A percentile compares a stretch with the other conserved stretches of the same genome.
These are phyloP conservation scores for Neopestalotiopsis rosae DNA, from an alignment of 2,329 filamentous ascomycete species.

Conservation along the genomic window DNA sequence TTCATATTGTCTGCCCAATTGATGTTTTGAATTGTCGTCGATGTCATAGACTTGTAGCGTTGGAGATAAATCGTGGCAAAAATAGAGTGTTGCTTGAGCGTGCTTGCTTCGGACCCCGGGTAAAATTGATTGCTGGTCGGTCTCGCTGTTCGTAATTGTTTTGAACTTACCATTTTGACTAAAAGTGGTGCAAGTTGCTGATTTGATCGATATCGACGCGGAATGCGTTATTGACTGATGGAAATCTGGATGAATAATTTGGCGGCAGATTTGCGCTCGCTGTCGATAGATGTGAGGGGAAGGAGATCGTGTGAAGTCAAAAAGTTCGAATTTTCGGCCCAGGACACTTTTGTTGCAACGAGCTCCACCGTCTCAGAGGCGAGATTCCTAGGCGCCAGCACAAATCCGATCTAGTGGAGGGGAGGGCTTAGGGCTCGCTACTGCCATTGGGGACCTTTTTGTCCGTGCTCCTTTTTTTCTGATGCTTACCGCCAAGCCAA, in stretches of 20 bases:
- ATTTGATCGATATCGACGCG: conserved; percentile 48
- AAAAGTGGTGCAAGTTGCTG: conserved; percentile 50
- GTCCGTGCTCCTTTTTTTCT: conserved; percentile 1
- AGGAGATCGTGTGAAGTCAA: conserved; percentile 54
- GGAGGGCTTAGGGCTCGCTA: conserved; percentile 22
- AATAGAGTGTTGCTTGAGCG: conserved; percentile 9
- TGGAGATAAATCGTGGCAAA: conserved; percentile 20
- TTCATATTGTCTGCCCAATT: background rate
- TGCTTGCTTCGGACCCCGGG: conserved; percentile 1
- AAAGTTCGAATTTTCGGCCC: conserved; percentile 42
- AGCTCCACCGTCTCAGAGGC: conserved; percentile 19
- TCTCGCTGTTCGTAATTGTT: background rate
- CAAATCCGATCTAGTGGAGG: conserved; percentile 10
- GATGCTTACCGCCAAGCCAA: background rate
- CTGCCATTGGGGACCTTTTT: conserved; percentile 8
- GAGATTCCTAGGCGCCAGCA: conserved; percentile 11
- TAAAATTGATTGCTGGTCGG: background rate
- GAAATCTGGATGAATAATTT: conserved; percentile 52
- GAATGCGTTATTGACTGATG: conserved; percentile 53
- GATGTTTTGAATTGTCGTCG: conserved; percentile 15
- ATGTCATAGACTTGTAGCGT: conserved; percentile 18
- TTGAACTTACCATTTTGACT: conserved; percentile 73
- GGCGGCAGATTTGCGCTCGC: conserved; percentile 56
- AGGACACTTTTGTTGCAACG: conserved; percentile 19
- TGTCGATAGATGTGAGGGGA: conserved; percentile 41